Evolutionary conservation across 2,329 filamentous ascomycete species (phyloP), one percentile per base, ranked within the genome.

Genomic region (Alternaria triticimaculans): DNA sequence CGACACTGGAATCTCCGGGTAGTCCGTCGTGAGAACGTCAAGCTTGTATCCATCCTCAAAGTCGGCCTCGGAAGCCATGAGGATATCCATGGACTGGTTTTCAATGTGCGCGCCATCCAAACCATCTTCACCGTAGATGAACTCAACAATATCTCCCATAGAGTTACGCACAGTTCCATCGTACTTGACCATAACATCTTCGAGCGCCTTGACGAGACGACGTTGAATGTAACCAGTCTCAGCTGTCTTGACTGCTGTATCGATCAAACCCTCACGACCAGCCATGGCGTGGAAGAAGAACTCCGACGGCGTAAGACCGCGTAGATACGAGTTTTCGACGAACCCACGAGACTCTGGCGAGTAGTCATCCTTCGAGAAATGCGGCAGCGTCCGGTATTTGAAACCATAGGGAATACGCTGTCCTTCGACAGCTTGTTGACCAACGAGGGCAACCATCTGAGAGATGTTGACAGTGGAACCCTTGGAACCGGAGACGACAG

Each of bases 211-310:
- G 76, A 99, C 96, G 49, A 99, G 87, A 85, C 96, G 94, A 83
- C 96, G 93, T 82, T 99, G 96, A 70, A 99, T 99, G 80, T 99
- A 99, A 83, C 96, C 96, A 62, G 96, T 99, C 82, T 99, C 96
- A 20, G 96, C 96, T 69, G 96, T 99, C 87, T 99, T 99, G 83
- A 99, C 96, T 70, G 96, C 96, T 56, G 96, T 99, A 87, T 99
- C 96, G 74, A 99, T 99, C 59, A 99, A 87, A 97, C 96, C 96
- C 83, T 99, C 96, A 85, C 96, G 90, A 93, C 96, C 96, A 86
- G 96, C 96, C 96, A 99, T 99, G 78, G 96, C 96, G 87, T 99
- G 96, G 87, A 99, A 99, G 85, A 97, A 99, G 84, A 99, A 99
- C 73, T 99, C 96, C 1, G 92, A 91, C 0, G 96, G 96, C 0